Evolutionary conservation across 2,329 filamentous ascomycete species (phyloP).

Genomic region (Fusarium dimerum): DNA sequence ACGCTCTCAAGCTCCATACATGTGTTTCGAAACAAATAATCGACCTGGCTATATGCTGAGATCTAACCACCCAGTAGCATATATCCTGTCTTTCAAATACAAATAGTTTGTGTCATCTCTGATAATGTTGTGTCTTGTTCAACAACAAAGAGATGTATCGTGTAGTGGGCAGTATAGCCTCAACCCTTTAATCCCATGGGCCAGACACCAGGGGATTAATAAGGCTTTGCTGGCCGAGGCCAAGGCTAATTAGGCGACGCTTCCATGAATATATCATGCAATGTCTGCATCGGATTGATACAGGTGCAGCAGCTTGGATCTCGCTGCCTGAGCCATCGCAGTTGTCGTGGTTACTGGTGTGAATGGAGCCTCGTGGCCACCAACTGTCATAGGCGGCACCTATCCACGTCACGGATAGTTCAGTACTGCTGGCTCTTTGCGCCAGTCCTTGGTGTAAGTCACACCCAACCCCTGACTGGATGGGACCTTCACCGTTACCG

Average conservation of each 20-base stretch:
- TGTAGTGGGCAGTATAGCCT: constrained; percentile 5
- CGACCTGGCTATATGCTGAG: no score
- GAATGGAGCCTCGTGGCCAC: background rate
- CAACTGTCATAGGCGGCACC: no score
- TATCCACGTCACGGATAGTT: background rate
- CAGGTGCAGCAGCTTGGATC: background rate
- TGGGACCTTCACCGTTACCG: constrained; percentile 41
- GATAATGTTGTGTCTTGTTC: background rate
- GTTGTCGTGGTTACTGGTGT: background rate
- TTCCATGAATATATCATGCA: no score
- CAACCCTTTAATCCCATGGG: background rate
- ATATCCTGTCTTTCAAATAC: background rate
- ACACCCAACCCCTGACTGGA: background rate
- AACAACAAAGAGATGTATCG: background rate
- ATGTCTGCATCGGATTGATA: background rate
- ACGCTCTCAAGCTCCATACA: no score
- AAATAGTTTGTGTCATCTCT: background rate
- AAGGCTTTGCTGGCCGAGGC: no score
- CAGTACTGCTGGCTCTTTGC: no score
- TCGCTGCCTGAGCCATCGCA: background rate
- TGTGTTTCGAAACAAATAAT: no score
- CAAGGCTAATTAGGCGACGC: no score
- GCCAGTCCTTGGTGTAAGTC: no score
- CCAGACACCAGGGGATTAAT: no score
- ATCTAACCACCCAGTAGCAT: no score